Conservation (phyloP, 2,329 filamentous ascomycete species). For the Simplicillium sp. region DNA sequence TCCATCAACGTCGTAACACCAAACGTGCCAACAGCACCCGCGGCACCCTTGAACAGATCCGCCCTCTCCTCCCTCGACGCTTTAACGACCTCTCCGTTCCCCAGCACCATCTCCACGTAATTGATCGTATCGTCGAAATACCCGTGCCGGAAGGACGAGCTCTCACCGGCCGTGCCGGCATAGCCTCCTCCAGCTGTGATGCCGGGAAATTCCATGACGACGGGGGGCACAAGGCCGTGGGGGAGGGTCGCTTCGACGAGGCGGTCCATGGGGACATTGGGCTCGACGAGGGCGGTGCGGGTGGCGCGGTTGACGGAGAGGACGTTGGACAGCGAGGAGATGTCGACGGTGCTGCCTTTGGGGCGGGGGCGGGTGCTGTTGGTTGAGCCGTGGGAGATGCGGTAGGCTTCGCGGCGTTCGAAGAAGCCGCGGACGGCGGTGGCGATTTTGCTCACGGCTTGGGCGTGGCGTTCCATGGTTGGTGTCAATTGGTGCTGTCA, state of each 20-base stretch:
- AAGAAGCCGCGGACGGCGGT: constrained; percentile 37
- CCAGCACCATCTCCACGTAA: constrained; percentile 53
- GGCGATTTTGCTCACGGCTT: constrained; percentile 37
- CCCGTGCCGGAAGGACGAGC: constrained; percentile 55
- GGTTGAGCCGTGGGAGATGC: constrained; percentile 69
- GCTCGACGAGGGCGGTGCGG: constrained; percentile 40
- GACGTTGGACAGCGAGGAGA: constrained; percentile 10
- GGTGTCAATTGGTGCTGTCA: constrained; percentile 1
- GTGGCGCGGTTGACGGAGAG: constrained; percentile 4
- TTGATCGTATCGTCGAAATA: constrained; percentile 56
- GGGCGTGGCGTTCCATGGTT: constrained; percentile 41
- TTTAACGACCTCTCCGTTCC: constrained; percentile 42
- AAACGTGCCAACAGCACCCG: constrained; percentile 49
- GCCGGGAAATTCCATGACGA: constrained; percentile 64
- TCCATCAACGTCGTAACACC: constrained; percentile 53
- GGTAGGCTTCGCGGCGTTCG: constrained; percentile 47
- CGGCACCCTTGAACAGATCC: constrained; percentile 50
- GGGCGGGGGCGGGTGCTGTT: constrained; percentile 56
- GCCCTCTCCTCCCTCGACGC: constrained; percentile 34
- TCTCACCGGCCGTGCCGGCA: constrained; percentile 57
- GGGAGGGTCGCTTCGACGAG: constrained; percentile 48
- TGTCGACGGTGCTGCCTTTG: constrained; percentile 18
- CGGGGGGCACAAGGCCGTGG: constrained; percentile 47
- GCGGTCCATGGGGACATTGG: constrained; percentile 60
- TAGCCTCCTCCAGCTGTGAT: constrained; percentile 62